phyloP scores from a whole-genome alignment of 2,329 filamentous ascomycete genomes.

The Rugonectria rugulosa region DNA sequence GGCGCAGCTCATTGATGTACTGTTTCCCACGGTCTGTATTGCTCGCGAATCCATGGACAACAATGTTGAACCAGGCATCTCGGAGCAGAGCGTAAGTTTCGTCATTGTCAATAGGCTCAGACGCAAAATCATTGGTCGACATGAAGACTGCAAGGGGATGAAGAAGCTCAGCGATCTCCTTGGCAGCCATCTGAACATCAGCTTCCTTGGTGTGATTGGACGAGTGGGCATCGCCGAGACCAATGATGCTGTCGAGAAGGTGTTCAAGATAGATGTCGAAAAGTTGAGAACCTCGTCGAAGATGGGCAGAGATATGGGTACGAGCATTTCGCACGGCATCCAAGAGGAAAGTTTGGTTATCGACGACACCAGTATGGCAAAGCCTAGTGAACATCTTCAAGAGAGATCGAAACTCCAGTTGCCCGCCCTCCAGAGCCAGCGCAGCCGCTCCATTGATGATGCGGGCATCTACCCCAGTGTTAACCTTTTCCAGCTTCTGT shows the following conservation, averaged over 20 bases:
- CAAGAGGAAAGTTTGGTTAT: constrained; percentile 71
- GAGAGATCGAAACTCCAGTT: constrained; percentile 83
- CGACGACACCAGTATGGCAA: constrained; percentile 74
- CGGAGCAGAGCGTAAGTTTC: constrained; percentile 78
- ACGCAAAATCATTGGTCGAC: constrained; percentile 67
- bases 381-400: constrained; percentile 84
- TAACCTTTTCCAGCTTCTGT: constrained; percentile 93
- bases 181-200: constrained; percentile 82
- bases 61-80: constrained; percentile 98
- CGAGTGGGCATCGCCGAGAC: constrained; percentile 85
- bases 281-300: constrained; percentile 73
- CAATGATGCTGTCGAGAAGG: constrained; percentile 85
- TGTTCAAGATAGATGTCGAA: constrained; percentile 86
- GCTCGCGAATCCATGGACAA: constrained; percentile 87
- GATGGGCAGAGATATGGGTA: constrained; percentile 75
- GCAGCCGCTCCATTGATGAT: constrained; percentile 85
- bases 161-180: constrained; percentile 87
- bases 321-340: constrained; percentile 81
- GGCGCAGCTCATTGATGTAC: constrained; percentile 78
- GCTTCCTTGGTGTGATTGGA: constrained; percentile 75
- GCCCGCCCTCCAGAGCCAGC: constrained; percentile 78
- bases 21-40: constrained; percentile 76
- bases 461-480: constrained; percentile 78
- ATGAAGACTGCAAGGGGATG: constrained; percentile 88
- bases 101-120: constrained; percentile 63